Evolutionary conservation across 768 basidiomycete species (phyloP), one percentile per base, ranked within the genome.

Genomic region (Leccinum variicolor): DNA sequence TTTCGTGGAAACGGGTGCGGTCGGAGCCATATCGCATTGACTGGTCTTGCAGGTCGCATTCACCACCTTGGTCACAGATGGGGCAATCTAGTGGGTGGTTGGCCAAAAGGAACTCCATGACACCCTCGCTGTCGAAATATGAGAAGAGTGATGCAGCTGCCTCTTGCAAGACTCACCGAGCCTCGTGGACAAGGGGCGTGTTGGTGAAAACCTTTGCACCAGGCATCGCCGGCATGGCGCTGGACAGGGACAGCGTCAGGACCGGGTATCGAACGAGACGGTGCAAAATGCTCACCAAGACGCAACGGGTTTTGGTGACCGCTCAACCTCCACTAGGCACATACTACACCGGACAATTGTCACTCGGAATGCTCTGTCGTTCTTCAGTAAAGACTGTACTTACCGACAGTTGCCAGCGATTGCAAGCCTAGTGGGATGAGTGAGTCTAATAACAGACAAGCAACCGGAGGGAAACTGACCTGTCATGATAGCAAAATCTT

Each of bases 21-120:
- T 99, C 97, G 7, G 95, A 90, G 43, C 97, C 97, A 69, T 98
- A 99, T 54, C 96, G 89, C 94, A 98, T 98, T 14, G 96, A 96
- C 74, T 98, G 96, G 76, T 98, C 96, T 78, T 98, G 96, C 8
- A 98, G 83, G 72, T 98, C 95, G 73, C 95, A 99, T 81, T 98
- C 95, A 57, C 97, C 96, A 71, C 95, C 96, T 75, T 98, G 95
- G 72, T 99, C 97, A 67, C 97, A 99, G 62, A 98, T 90, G 21
- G 97, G 97, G 75, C 97, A 99, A 73, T 99, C 97, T 55, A 99
- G 82, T 2, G 97, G 97, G 68, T 99, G 97, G 75, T 99, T 98
- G 57, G 96, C 85, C 59, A 98, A 85, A 39, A 98, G 81, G 76
- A 98, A 97, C 70, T 98, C 97, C 97, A 99, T 98, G 58, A 98